Percentiles rank a stretch among this genome's conserved stretches.
phyloP scores from a whole-genome alignment of 2,329 filamentous ascomycete genomes.

The Didymellaceae sp. region DNA sequence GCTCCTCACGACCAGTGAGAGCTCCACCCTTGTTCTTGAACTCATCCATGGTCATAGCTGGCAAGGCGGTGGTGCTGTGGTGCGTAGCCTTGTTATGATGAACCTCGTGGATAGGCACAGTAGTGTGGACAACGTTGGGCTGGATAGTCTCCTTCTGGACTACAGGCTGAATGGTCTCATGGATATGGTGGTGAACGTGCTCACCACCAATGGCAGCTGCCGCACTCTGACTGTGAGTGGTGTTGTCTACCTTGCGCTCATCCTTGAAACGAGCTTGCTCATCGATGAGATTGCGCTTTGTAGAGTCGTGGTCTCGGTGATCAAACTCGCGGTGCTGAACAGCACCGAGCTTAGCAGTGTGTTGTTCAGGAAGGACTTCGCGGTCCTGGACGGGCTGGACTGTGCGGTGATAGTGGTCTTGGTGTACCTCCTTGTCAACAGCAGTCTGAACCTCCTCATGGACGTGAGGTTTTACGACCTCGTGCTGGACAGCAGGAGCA shows the following conservation, averaged over 20 bases:
- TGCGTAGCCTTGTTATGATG: slow-evolving; percentile 72
- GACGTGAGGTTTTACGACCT: slow-evolving; percentile 64
- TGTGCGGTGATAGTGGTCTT: slow-evolving; percentile 74
- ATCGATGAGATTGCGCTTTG: slow-evolving; percentile 39
- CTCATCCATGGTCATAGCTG: slow-evolving; percentile 68
- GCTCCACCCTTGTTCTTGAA: slow-evolving; percentile 65
- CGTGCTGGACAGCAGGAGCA: slow-evolving; percentile 65
- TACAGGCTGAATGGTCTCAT: slow-evolving; percentile 74
- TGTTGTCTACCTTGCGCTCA: slow-evolving; percentile 55
- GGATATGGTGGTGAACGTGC: slow-evolving; percentile 70
- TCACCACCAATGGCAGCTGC: slow-evolving; percentile 63
- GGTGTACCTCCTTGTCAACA: slow-evolving; percentile 72
- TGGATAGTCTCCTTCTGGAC: slow-evolving; percentile 73
- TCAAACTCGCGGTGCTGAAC: slow-evolving; percentile 68
- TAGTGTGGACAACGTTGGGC: slow-evolving; percentile 73
- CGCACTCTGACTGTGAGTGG: slow-evolving; percentile 57
- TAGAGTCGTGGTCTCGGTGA: slow-evolving; percentile 61
- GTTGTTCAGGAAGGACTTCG: slow-evolving; percentile 66
- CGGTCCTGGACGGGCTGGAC: slow-evolving; percentile 68
- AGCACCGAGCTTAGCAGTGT: slow-evolving; percentile 63
- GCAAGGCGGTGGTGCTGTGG: slow-evolving; percentile 69
- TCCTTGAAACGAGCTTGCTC: slow-evolving; percentile 64
- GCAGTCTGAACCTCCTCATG: slow-evolving; percentile 69
- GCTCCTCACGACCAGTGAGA: slow-evolving; percentile 61
- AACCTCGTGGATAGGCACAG: slow-evolving; percentile 73